Evolutionary conservation across 306 rosid species (phyloP), one percentile per base, ranked within the genome.

Genomic region (Fragaria nilgerrensis): DNA sequence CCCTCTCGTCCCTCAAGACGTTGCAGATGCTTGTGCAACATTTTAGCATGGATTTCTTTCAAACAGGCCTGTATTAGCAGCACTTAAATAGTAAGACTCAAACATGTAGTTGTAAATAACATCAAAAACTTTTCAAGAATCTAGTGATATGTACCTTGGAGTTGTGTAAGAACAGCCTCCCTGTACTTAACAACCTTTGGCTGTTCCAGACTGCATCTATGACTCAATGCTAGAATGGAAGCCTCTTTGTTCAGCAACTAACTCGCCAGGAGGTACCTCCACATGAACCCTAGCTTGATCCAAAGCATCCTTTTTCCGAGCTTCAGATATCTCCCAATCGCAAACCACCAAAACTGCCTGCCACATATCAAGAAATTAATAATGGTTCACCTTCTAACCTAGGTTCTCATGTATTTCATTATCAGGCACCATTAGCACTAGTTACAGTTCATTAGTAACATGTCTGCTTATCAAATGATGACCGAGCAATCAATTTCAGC

Each of bases 211-310:
- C 69, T 89, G 93, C 97, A 95, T 95, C 80, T 92, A 81, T 76
- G 96, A 89, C 86, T 90, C 99, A 75, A 95, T 84, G 84, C 96
- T 92, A 71, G 91, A 80, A 87, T 95, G 99, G 83, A 91, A 39
- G 73, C 99, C 99, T 85, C 99, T 92, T 84, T 92, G 96, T 87
- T 95, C 97, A 44, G 99, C 99, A 80, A 90, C 97, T 88, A 95
- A 86, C 86, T 95, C 96, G 25, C 89, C 89, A 47, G 99, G 97
- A 68, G 97, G 97, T 80, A 87, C 91, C 86, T 95, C 97, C 77
- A 96, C 99, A 48, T 97, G 96, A 67, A 95, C 99, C 89, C 93
- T 87, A 74, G 99, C 99, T 76, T 97, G 94, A 84, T 90, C 97
- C 73, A 91, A 73, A 32, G 96, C 96, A 82, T 95, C 99, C 81